These are phyloP conservation scores for Saccharomycopsis lassenensis DNA, from an alignment of 805 yeast genomes.

Conservation along the genomic window DNA sequence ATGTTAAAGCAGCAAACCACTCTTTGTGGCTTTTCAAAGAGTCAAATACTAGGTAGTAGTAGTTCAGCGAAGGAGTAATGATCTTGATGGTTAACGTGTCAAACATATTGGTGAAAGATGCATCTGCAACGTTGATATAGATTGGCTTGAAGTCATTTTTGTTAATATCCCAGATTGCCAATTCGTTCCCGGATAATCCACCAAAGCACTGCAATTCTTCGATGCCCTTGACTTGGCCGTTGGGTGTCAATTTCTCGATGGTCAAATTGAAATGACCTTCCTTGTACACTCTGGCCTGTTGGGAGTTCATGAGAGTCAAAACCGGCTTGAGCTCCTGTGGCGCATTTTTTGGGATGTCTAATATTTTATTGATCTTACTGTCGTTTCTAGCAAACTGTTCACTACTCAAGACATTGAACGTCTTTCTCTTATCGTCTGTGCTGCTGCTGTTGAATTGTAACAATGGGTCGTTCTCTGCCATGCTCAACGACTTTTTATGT, in stretches of 20 bases:
- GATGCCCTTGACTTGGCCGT: conserved; percentile 21
- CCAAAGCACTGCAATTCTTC: conserved; percentile 20
- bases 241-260: conserved; percentile 2
- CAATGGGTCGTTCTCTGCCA: no score
- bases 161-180: conserved; percentile 33
- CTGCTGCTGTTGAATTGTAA: no score
- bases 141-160: conserved; percentile 32
- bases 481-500: no score
- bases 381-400: background rate
- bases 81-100: conserved; percentile 11
- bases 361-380: conserved; percentile 7
- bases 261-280: conserved; percentile 33
- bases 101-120: conserved; percentile 18
- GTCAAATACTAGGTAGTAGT: conserved; percentile 21
- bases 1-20: conserved; percentile 39
- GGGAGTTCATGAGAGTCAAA: conserved; percentile 59
- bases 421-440: conserved; percentile 7
- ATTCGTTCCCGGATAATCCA: conserved; percentile 40
- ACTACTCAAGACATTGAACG: conserved; percentile 5
- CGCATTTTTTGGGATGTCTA: conserved; percentile 14
- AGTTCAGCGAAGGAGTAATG: conserved; percentile 15
- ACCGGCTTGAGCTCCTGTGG: conserved; percentile 67
- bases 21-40: conserved; percentile 13
- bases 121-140: conserved; percentile 43
- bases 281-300: conserved; percentile 53